Evolutionary conservation across 345 rosid species (phyloP).

Genomic region (Murraya paniculata): DNA sequence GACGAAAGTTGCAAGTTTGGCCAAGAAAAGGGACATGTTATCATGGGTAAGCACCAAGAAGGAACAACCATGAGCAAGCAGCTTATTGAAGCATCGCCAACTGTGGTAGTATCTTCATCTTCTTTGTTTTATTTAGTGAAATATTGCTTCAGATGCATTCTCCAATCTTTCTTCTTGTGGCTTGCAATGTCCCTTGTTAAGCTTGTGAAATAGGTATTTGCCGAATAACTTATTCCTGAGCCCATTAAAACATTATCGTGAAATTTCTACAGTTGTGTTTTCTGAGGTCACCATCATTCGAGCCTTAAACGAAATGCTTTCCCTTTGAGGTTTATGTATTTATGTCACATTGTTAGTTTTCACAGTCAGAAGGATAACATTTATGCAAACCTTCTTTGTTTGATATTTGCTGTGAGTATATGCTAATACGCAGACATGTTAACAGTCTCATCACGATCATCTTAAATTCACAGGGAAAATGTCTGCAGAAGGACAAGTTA

Average conservation of each 20-base stretch:
- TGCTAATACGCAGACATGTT: not conserved
- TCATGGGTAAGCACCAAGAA: slow-evolving; percentile 41
- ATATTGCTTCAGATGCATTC: slow-evolving; percentile 1
- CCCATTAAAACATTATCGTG: not conserved
- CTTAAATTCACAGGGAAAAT: slow-evolving; percentile 33
- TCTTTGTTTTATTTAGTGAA: not conserved
- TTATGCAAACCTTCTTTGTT: not conserved
- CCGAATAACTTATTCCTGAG: not conserved
- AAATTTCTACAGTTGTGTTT: not conserved
- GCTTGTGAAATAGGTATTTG: not conserved
- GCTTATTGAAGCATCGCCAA: slow-evolving; percentile 30
- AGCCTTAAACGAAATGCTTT: not conserved
- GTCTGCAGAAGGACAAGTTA: slow-evolving; percentile 27
- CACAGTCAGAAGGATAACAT: not conserved
- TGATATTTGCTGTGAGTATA: not conserved
- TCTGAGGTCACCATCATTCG: not conserved
- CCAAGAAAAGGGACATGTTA: not conserved
- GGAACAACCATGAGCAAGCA: slow-evolving; percentile 31
- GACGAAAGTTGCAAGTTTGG: slow-evolving; percentile 1
- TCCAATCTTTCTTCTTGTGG: not conserved
- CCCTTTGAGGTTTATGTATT: not conserved
- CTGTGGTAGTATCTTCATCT: slow-evolving; percentile 29
- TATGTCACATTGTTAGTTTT: not conserved
- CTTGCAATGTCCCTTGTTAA: not conserved
- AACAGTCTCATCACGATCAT: not conserved